Base-by-base conservation (phyloP, 768 basidiomycete species). In the Cytidiella melzeri region DNA sequence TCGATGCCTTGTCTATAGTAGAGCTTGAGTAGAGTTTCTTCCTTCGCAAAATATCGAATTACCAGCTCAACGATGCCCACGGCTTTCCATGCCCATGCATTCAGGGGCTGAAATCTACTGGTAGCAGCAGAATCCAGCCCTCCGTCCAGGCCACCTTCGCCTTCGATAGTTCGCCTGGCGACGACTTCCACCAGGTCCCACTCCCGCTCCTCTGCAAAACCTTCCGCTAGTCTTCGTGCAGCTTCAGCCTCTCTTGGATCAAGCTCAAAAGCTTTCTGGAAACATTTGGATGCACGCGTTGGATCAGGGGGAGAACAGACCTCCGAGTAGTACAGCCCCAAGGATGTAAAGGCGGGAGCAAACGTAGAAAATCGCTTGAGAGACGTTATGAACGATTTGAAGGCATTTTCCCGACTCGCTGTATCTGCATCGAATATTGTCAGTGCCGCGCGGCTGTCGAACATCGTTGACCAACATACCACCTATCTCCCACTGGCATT, bases 81-180 rank as follows among this genome's bases (percentile, higher is more conserved):
- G 19, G 93, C 94, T 67, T 96, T 97, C 94, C 95, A 99, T 3
- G 96, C 96, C 96, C 96, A 99, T 6, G 85, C 78, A 58, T 95
- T 93, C 30, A 80, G 81, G 0, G 89, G 85, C 56, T 81, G 71
- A 62, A 83, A 83, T 56, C 78, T 71, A 2, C 65, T 62, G 4
- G 69, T 62, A n/a, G 67, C 64, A 3, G 61, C 62, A 10, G 62
- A 62, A 42, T 75, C 74, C 6, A 72, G 69, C 3, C 61, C 46
- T 57, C 67, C 55, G 68, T 73, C 43, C 77, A 67, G 11, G 74
- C 88, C 91, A 25, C 92, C 92, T 71, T 97, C 93, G 15, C 92
- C 94, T 41, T 93, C 91, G 51, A 98, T 94, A 0, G 92, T 87
- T 45, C 96, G 73, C 36, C 84, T 80, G 2, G 95, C 92, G n/a